Evolutionary conservation across 148 eudicot genomes (phyloP).

Genomic region (Limonium bicolor): DNA sequence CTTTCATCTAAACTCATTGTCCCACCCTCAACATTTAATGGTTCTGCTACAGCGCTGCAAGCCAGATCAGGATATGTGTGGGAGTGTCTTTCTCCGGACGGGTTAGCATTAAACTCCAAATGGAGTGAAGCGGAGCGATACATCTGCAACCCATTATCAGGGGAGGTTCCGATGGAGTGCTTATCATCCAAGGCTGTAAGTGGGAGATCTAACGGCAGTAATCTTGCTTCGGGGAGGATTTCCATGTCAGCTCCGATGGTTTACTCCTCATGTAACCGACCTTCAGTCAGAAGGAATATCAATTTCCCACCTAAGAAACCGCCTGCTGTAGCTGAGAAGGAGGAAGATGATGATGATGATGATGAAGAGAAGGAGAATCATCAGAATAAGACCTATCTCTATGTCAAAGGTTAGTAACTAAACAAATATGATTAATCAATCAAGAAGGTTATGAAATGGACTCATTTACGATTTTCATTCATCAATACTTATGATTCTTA

Average conservation of each 20-base stretch:
- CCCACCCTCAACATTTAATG: too few species aligned
- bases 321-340: slow-evolving; percentile 1
- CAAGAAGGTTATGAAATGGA: background rate
- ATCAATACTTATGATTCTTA: background rate
- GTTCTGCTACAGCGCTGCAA: slow-evolving; percentile 74
- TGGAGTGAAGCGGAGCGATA: slow-evolving; percentile 97
- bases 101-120: slow-evolving; percentile 66
- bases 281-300: slow-evolving; percentile 13
- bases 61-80: slow-evolving; percentile 59
- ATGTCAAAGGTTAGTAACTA: too few species aligned
- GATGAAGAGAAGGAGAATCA: too few species aligned
- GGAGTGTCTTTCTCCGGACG: slow-evolving; percentile 68
- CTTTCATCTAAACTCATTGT: background rate
- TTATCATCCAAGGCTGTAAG: slow-evolving; percentile 76
- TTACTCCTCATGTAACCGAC: slow-evolving; percentile 38
- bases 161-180: slow-evolving; percentile 91
- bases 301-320: slow-evolving; percentile 2
- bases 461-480: background rate
- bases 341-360: slow-evolving; percentile 8
- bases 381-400: too few species aligned
- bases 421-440: background rate
- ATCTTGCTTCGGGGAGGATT: slow-evolving; percentile 40
- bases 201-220: slow-evolving; percentile 42
- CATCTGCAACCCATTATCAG: slow-evolving; percentile 79
- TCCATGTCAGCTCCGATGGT: slow-evolving; percentile 92